Percentiles rank a stretch among this genome's conserved stretches.
phyloP scores from a whole-genome alignment of 192 early-diverging fungal genomes.

The Entomortierella lignicola region DNA sequence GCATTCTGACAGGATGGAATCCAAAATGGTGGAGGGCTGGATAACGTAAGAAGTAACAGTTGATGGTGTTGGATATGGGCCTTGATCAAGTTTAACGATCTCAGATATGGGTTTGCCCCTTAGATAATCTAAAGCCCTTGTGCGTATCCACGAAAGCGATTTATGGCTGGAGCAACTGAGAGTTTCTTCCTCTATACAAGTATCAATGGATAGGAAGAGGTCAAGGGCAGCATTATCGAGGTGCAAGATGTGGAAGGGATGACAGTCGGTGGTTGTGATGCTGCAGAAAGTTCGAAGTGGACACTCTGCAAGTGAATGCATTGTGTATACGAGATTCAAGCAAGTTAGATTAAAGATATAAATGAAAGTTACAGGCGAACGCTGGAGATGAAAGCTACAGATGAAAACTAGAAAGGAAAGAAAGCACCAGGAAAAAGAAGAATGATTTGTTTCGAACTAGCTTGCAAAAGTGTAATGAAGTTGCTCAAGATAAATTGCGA shows the following conservation, averaged over 20 bases:
- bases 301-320: slow-evolving; percentile 38
- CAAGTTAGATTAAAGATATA: not conserved
- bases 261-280: slow-evolving; percentile 33
- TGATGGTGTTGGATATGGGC: not conserved
- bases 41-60: not conserved
- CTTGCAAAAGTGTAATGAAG: no score
- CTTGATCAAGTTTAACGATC: slow-evolving; percentile 19
- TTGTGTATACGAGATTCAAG: no score
- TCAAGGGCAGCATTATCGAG: slow-evolving; percentile 34
- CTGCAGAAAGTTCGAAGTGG: slow-evolving; percentile 31
- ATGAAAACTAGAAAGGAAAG: not conserved
- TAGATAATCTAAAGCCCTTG: not conserved
- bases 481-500: no score
- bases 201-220: slow-evolving; percentile 8
- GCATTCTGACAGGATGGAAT: slow-evolving; percentile 17
- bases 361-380: not conserved
- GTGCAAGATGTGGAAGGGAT: slow-evolving; percentile 25
- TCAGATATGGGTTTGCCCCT: slow-evolving; percentile 10
- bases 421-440: not conserved
- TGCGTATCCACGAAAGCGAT: not conserved
- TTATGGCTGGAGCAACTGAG: not conserved
- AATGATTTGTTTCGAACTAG: not conserved
- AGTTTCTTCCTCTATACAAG: not conserved
- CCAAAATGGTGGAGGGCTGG: slow-evolving; percentile 13
- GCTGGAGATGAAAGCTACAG: not conserved